phyloP scores from a whole-genome alignment of 179 eudicot genomes.

The Pouteria campechiana region DNA sequence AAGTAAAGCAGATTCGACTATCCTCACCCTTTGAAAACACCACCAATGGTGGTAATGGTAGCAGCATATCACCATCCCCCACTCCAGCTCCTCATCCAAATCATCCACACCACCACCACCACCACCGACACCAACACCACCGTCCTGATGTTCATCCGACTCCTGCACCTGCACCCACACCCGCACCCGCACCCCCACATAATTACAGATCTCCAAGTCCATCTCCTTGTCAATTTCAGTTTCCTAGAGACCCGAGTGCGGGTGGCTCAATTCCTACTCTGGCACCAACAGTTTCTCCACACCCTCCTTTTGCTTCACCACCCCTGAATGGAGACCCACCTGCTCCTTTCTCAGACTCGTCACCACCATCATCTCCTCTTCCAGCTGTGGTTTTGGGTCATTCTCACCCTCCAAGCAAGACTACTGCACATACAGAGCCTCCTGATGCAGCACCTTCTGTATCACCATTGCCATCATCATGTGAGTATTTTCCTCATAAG shows the following conservation, averaged over 20 bases:
- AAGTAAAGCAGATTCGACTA: conserved; percentile 82
- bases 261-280: conserved; percentile 26
- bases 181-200: conserved; percentile 32
- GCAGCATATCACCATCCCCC: conserved; percentile 32
- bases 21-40: conserved; percentile 67
- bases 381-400: conserved; percentile 55
- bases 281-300: conserved; percentile 37
- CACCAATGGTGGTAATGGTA: conserved; percentile 22
- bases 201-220: conserved; percentile 32
- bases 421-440: conserved; percentile 38
- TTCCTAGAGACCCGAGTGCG: conserved; percentile 24
- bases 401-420: conserved; percentile 37
- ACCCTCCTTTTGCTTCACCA: conserved; percentile 24
- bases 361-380: conserved; percentile 51
- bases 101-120: conserved; percentile 38
- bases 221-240: conserved; percentile 53
- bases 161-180: conserved; percentile 48
- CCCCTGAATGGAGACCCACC: conserved; percentile 33
- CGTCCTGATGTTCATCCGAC: conserved; percentile 22
- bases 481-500: conserved; percentile 35
- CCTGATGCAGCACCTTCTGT: conserved; percentile 37
- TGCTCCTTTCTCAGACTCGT: conserved; percentile 19
- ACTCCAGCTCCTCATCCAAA: conserved; percentile 56
- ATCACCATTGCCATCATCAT: conserved; percentile 46
- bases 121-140: conserved; percentile 60